Evolutionary conservation across 1,139 yeast genomes (phyloP).

Genomic region (Blastobotrys persicus): DNA sequence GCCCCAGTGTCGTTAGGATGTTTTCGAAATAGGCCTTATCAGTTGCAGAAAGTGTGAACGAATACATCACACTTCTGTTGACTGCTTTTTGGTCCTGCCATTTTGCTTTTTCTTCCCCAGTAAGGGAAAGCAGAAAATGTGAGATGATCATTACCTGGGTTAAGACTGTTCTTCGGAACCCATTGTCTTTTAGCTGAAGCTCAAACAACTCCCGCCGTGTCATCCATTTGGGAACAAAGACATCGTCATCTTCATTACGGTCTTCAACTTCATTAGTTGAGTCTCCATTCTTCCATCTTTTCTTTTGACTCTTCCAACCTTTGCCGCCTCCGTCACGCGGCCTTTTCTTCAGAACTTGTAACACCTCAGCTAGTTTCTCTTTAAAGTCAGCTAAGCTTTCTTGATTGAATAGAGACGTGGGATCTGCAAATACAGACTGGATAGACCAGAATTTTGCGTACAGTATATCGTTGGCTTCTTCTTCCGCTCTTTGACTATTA

Average conservation of each 20-base stretch:
- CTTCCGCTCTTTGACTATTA: neutral
- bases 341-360: slow-evolving; percentile 16
- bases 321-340: neutral
- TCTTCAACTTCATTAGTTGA: slow-evolving; percentile 14
- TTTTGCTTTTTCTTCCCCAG: slow-evolving; percentile 22
- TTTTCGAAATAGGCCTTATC: slow-evolving; percentile 27
- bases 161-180: slow-evolving; percentile 36
- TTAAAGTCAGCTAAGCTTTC: slow-evolving; percentile 23
- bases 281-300: slow-evolving; percentile 5
- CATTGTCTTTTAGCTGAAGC: slow-evolving; percentile 37
- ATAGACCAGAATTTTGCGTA: slow-evolving; percentile 34
- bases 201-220: slow-evolving; percentile 37
- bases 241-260: slow-evolving; percentile 16
- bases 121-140: slow-evolving; percentile 32
- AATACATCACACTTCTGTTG: slow-evolving; percentile 32
- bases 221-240: slow-evolving; percentile 39
- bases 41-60: slow-evolving; percentile 24
- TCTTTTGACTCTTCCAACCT: neutral
- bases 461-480: slow-evolving; percentile 10
- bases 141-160: slow-evolving; percentile 35
- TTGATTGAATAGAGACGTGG: slow-evolving; percentile 25
- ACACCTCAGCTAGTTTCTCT: slow-evolving; percentile 19
- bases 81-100: slow-evolving; percentile 24
- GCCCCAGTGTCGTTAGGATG: slow-evolving; percentile 9
- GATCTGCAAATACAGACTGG: slow-evolving; percentile 32